Conservation (phyloP, 2,329 filamentous ascomycete species). For the Clarireedia paspali region DNA sequence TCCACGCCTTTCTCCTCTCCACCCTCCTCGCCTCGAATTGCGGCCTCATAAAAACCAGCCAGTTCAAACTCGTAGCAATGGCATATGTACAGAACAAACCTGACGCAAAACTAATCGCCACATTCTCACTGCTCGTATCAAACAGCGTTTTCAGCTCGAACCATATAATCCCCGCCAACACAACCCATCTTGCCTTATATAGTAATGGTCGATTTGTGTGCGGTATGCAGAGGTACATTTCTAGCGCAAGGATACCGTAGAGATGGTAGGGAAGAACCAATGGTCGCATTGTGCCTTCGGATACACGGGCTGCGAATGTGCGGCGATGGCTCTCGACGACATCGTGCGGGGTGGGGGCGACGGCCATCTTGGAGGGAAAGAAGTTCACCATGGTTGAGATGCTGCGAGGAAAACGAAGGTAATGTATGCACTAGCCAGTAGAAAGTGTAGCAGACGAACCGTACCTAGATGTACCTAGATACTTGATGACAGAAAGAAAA, state of each 20-base stretch:
- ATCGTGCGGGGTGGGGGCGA: slow-evolving; percentile 15
- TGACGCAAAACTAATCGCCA: slow-evolving; percentile 41
- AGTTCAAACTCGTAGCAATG: slow-evolving; percentile 39
- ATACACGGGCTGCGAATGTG: slow-evolving; percentile 32
- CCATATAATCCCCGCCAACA: slow-evolving; percentile 36
- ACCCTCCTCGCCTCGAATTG: slow-evolving; percentile 48
- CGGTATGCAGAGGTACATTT: slow-evolving; percentile 48
- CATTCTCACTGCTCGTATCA: slow-evolving; percentile 42
- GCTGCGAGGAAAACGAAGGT: not conserved
- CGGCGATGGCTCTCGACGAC: slow-evolving; percentile 30
- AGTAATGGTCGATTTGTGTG: slow-evolving; percentile 44
- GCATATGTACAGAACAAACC: slow-evolving; percentile 46
- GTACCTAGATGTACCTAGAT: too few relatives aligned
- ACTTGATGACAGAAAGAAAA: too few relatives aligned
- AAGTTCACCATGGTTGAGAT: slow-evolving; percentile 1
- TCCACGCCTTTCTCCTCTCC: slow-evolving; percentile 23
- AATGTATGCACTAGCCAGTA: too few relatives aligned
- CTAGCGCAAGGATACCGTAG: slow-evolving; percentile 39
- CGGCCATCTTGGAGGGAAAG: not conserved
- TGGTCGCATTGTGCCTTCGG: slow-evolving; percentile 36
- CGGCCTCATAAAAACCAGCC: slow-evolving; percentile 47
- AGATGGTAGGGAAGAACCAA: slow-evolving; percentile 46
- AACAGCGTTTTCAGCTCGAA: slow-evolving; percentile 38
- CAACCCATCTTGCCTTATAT: slow-evolving; percentile 41
- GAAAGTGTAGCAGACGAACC: too few relatives aligned